Percentiles rank a stretch among this genome's conserved stretches.
These are phyloP conservation scores for Ophiostoma quercus DNA, from an alignment of 2,329 filamentous ascomycete genomes.

Conservation along the genomic window DNA sequence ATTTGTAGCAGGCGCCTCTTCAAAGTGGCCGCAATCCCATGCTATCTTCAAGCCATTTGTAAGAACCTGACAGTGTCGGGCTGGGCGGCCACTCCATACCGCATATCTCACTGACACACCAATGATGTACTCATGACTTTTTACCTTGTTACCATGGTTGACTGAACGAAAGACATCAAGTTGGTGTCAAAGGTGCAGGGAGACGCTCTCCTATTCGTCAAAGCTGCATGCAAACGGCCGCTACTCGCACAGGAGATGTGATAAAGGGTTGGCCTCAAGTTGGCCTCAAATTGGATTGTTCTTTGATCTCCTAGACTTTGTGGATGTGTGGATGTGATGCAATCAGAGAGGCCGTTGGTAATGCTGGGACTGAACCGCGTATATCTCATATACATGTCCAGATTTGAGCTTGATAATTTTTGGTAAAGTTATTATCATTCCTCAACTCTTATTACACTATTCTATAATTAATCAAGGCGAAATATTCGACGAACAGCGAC, in stretches of 20 bases:
- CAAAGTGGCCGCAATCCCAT: not conserved
- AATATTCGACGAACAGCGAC: not conserved
- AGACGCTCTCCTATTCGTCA: not conserved
- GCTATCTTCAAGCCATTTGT: not conserved
- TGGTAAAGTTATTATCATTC: not conserved
- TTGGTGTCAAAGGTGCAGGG: not conserved
- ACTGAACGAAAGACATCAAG: not conserved
- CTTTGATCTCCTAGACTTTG: not conserved
- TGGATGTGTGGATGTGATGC: not conserved
- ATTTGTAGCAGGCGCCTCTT: not conserved
- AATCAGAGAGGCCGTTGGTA: not conserved
- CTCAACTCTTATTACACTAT: not conserved
- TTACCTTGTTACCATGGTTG: not conserved
- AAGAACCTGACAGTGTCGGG: not conserved
- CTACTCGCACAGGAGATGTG: not conserved
- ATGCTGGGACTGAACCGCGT: not conserved
- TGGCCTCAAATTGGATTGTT: slow-evolving; percentile 1
- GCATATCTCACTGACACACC: not conserved
- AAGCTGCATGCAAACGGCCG: not conserved
- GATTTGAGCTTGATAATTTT: not conserved
- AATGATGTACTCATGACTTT: not conserved
- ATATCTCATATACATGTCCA: not conserved
- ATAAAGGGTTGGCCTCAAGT: not conserved
- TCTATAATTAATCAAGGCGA: not conserved
- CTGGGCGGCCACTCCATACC: not conserved